phyloP scores from a whole-genome alignment of 2,329 filamentous ascomycete species.

The Zymoseptoria crescenta region DNA sequence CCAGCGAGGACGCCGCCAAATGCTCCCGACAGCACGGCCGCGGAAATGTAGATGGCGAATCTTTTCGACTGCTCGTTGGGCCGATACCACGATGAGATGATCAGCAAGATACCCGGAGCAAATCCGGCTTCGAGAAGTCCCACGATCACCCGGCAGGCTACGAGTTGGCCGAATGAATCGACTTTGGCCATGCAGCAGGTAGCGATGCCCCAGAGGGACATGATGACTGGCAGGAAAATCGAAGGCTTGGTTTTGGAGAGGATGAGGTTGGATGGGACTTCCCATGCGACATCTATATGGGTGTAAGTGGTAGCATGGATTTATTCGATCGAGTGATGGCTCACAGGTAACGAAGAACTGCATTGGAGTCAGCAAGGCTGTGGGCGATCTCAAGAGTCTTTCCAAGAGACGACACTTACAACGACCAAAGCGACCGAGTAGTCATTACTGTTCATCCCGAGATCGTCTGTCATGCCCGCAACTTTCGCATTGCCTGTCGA shows the following conservation, averaged over 20 bases:
- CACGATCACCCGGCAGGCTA: slow-evolving; percentile 48
- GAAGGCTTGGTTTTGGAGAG: slow-evolving; percentile 43
- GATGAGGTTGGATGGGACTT: slow-evolving; percentile 49
- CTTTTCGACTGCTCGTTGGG: slow-evolving; percentile 50
- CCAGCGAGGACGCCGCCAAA: slow-evolving; percentile 40
- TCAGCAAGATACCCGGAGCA: slow-evolving; percentile 47
- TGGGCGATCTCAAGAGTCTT: neutral
- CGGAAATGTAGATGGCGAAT: slow-evolving; percentile 52
- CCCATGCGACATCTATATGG: slow-evolving; percentile 45
- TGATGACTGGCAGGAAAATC: slow-evolving; percentile 44
- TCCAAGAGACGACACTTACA: slow-evolving; percentile 18
- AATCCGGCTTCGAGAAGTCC: slow-evolving; percentile 50
- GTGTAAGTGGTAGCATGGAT: neutral
- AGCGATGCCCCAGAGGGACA: slow-evolving; percentile 47
- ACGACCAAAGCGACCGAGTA: slow-evolving; percentile 47
- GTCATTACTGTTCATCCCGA: slow-evolving; percentile 40
- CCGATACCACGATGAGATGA: slow-evolving; percentile 54
- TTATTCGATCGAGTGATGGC: neutral
- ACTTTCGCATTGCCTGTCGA: slow-evolving; percentile 43
- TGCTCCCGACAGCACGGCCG: slow-evolving; percentile 48
- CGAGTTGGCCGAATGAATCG: slow-evolving; percentile 41
- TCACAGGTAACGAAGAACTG: slow-evolving; percentile 15
- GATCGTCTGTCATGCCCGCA: slow-evolving; percentile 43
- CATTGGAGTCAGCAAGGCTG: neutral
- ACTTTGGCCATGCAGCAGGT: slow-evolving; percentile 44